A percentile compares a stretch with the other conserved stretches of the same genome.
These are phyloP conservation scores for Austroboletus festivus DNA, from an alignment of 768 basidiomycete genomes.

Conservation along the genomic window DNA sequence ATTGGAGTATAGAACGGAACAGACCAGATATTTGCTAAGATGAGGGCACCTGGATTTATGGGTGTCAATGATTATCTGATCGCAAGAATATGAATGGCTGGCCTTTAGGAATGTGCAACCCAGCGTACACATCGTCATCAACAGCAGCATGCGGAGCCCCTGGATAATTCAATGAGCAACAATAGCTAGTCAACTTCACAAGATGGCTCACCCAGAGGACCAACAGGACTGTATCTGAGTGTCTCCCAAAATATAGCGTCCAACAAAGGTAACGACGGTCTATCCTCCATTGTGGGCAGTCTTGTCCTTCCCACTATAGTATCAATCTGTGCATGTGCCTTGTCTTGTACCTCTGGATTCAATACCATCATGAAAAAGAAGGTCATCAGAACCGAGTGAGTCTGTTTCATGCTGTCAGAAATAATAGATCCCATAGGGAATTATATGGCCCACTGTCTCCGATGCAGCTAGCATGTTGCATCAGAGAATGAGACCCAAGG, in stretches of 20 bases:
- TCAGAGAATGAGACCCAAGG: neutral
- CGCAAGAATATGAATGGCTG: neutral
- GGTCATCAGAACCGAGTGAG: neutral
- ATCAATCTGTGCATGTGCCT: conserved; percentile 9
- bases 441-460: neutral
- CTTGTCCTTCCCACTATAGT: conserved; percentile 11
- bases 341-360: conserved; percentile 12
- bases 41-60: conserved; percentile 9
- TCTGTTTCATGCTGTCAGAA: neutral
- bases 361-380: conserved; percentile 5
- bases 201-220: neutral
- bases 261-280: conserved; percentile 32
- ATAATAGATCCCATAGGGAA: neutral
- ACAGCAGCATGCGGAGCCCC: conserved; percentile 7
- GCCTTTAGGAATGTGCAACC: conserved; percentile 39
- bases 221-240: conserved; percentile 1
- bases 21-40: conserved; percentile 29
- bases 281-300: conserved; percentile 12
- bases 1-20: neutral
- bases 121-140: conserved; percentile 17
- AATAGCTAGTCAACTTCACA: neutral
- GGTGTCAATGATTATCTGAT: neutral
- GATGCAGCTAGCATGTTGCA: neutral
- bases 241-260: conserved; percentile 35
- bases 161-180: neutral